Evolutionary conservation across 2,329 filamentous ascomycete genomes (phyloP), one percentile per base, ranked within the genome.

Genomic region (Graphilbum sp.): DNA sequence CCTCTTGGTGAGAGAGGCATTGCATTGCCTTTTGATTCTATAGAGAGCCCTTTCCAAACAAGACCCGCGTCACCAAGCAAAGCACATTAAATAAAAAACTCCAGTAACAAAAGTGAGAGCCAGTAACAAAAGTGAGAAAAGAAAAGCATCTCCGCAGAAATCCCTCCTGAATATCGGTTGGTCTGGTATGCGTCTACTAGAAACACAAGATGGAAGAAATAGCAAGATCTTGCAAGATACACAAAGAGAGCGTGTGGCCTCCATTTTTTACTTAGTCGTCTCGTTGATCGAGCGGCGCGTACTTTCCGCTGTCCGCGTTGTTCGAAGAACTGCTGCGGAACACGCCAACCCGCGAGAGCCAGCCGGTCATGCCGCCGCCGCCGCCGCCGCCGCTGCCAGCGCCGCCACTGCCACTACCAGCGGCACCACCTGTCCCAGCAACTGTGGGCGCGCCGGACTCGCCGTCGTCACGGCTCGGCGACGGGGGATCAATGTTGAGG

Each of bases 401-500:
- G 5, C 20, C n/a, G n/a, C n/a, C n/a, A n/a, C n/a, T n/a, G 23
- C 23, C 23, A 25, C 23, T 12, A 25, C 12, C 23, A 25, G 7
- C 27, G 23, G 23, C 23, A 12, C 23, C 23, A 25, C 23, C 23
- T n/a, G n/a, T n/a, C n/a, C n/a, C n/a, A 25, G 23, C 23, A 25
- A 12, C 23, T 12, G 30, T 6, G 13, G n/a, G 5, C 15, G n/a
- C 13, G 8, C 30, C 16, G 16, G n/a, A 16, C 8, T 18, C 30
- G 30, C 30, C 30, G 8, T 32, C n/a, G 15, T 36, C 34, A 12
- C 64, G 58, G 27, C 64, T 57, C 15, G 83, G 64, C 36, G 74
- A 66, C 1, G 85, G 83, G 5, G 84, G 81, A 31, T 92, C 77
- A 40, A 95, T 81, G 49, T 85, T 75, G 40, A 95, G 66, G 9